These are phyloP conservation scores for Neurospora sp. DNA, from an alignment of 495 filamentous ascomycete genomes.

Conservation along the genomic window DNA sequence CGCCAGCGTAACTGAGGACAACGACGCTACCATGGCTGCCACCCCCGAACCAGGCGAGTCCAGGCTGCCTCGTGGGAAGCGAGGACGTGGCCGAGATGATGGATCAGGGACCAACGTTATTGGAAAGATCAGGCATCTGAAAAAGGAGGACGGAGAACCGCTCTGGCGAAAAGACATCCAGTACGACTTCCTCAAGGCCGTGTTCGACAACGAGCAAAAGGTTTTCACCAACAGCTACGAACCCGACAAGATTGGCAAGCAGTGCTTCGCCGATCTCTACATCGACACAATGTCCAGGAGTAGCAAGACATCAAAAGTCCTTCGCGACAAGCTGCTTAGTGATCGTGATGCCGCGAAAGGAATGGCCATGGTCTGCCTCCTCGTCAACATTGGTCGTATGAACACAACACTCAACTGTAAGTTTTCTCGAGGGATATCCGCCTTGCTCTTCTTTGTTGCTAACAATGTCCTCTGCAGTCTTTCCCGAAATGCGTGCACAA, in stretches of 20 bases:
- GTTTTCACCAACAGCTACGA: conserved; percentile 84
- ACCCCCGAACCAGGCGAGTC: conserved; percentile 24
- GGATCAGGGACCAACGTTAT: conserved; percentile 37
- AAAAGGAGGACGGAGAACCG: conserved; percentile 95
- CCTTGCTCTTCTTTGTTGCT: conserved; percentile 15
- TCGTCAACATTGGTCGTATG: conserved; percentile 97
- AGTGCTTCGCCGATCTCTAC: conserved; percentile 92
- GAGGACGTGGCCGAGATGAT: conserved; percentile 24
- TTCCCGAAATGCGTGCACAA: conserved; percentile 98
- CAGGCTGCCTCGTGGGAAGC: conserved; percentile 21
- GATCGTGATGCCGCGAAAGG: conserved; percentile 85
- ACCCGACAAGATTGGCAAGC: conserved; percentile 53
- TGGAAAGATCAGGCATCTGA: conserved; percentile 89
- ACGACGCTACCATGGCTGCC: conserved; percentile 22
- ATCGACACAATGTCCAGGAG: conserved; percentile 97
- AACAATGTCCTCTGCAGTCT: conserved; percentile 50
- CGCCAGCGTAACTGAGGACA: conserved; percentile 23
- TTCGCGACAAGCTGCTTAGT: conserved; percentile 91
- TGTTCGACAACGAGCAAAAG: conserved; percentile 77
- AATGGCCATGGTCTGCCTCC: conserved; percentile 98
- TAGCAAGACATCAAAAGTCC: conserved; percentile 97
- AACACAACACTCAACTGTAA: conserved; percentile 97
- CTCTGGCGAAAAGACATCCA: conserved; percentile 97
- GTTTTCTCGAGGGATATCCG: conserved; percentile 12
- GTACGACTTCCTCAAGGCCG: conserved; percentile 81